Evolutionary conservation across 805 yeast genomes (phyloP).

Genomic region (Zygosaccharomyces gambellarensis): DNA sequence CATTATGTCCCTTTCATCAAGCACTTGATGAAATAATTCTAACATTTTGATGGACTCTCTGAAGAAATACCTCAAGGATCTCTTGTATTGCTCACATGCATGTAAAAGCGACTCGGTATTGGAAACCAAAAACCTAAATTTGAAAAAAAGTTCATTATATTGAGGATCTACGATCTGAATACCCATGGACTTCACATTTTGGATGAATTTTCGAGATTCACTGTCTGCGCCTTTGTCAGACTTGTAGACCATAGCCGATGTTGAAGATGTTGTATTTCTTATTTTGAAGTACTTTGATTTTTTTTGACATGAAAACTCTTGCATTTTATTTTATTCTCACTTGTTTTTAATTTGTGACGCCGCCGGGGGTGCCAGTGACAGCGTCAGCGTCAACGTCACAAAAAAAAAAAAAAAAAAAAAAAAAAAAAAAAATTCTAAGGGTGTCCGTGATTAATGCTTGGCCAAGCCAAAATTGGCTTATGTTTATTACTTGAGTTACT

Average conservation of each 20-base stretch:
- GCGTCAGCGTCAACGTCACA: not conserved
- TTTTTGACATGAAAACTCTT: not conserved
- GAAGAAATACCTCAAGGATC: slow-evolving; percentile 13
- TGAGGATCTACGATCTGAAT: slow-evolving; percentile 12
- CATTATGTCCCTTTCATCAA: slow-evolving; percentile 9
- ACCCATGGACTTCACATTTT: slow-evolving; percentile 4
- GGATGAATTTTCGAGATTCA: not conserved
- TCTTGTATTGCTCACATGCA: slow-evolving; percentile 14
- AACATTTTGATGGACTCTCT: slow-evolving; percentile 9
- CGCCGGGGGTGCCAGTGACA: not conserved
- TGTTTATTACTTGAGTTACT: slow-evolving; percentile 10
- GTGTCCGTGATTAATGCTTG: slow-evolving; percentile 64
- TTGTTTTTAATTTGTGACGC: slow-evolving; percentile 11
- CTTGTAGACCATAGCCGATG: not conserved
- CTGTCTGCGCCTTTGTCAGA: not conserved
- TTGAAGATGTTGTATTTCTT: not conserved
- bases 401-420: not conserved
- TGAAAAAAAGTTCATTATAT: slow-evolving; percentile 10
- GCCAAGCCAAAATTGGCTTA: slow-evolving; percentile 51
- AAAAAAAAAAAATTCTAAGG: slow-evolving; percentile 32
- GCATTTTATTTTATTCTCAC: slow-evolving; percentile 6
- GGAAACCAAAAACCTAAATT: slow-evolving; percentile 5
- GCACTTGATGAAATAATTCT: slow-evolving; percentile 13
- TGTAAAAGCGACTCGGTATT: slow-evolving; percentile 10
- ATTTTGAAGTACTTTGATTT: not conserved